Conservation (phyloP, 345 rosid genomes). For the Eucalyptus victrix region DNA sequence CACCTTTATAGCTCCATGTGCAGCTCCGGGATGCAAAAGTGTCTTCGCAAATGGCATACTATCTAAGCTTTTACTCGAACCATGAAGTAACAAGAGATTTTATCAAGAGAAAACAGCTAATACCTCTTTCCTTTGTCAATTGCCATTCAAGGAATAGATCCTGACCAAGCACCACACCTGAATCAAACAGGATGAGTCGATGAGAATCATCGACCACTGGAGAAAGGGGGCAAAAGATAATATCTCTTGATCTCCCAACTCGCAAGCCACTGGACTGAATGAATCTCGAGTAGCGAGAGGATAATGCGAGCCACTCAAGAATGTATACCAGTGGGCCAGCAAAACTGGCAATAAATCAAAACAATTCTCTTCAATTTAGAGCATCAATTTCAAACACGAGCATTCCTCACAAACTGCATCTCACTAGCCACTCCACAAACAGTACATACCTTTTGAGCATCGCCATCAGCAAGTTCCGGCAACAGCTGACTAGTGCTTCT, state of each 20-base stretch:
- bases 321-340: not conserved
- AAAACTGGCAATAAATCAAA: not conserved
- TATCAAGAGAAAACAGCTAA: not conserved
- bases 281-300: not conserved
- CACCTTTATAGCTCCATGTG: not conserved
- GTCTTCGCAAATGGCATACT: not conserved
- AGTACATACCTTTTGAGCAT: not conserved
- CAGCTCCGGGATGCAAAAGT: not conserved
- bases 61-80: not conserved
- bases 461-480: not conserved
- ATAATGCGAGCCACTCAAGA: not conserved
- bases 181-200: not conserved
- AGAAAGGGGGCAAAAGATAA: not conserved
- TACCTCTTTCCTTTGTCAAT: not conserved
- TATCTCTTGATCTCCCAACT: not conserved
- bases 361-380: not conserved
- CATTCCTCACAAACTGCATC: not conserved
- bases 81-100: not conserved
- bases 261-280: not conserved
- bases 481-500: not conserved
- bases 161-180: not conserved
- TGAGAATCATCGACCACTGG: not conserved
- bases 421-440: not conserved
- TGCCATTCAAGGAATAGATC: not conserved
- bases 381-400: not conserved